Base-by-base conservation (phyloP, 768 basidiomycete species). In the Leccinum longicurvipes region DNA sequence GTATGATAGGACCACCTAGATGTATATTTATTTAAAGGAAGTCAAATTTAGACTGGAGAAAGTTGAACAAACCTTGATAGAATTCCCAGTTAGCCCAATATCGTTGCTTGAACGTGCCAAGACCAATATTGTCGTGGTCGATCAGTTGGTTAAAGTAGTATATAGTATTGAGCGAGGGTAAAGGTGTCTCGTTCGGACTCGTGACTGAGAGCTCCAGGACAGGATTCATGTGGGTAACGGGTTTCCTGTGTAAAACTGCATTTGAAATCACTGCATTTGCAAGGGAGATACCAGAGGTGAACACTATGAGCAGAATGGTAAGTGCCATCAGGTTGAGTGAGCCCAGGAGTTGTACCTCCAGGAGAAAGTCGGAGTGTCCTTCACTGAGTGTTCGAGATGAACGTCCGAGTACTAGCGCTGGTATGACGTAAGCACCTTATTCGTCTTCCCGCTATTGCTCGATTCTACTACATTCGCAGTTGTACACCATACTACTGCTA, bases 91-190 rank as follows among this genome's bases (percentile, higher is more conserved):
- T 82, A 55, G 81, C 76, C 86, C 86, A 89, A 69, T 79, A 89
- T 31, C 88, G 80, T 70, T 89, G 88, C 65, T 82, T 75, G 71
- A 91, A 91, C 14, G 86, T 89, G n/a, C 88, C 88, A 25, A 82
- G 72, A 24, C 75, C 72, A 15, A 84, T 81, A 58, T 82, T 72
- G 34, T 66, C 75, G 64, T 82, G 82, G 62, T 82, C 79, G 51
- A 67, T 72, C 29, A 72, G 46, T 47, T 72, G 71, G 49, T 72
- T 52, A 24, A 73, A 72, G 50, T 68, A 54, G 53, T 72, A 71
- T 0, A 69, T 63, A 6, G 67, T 72, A 10, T 59, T 59, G 42
- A 69, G 50, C 4, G 67, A 49, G 8, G 72, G 72, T 12, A 63
- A 57, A 10, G 44, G 45, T 9, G 67, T 63, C 15, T 70, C 68